A percentile compares a stretch with the other conserved stretches of the same genome.
phyloP scores from a whole-genome alignment of 192 early-diverging fungal genomes.

The Coemansia sp. region DNA sequence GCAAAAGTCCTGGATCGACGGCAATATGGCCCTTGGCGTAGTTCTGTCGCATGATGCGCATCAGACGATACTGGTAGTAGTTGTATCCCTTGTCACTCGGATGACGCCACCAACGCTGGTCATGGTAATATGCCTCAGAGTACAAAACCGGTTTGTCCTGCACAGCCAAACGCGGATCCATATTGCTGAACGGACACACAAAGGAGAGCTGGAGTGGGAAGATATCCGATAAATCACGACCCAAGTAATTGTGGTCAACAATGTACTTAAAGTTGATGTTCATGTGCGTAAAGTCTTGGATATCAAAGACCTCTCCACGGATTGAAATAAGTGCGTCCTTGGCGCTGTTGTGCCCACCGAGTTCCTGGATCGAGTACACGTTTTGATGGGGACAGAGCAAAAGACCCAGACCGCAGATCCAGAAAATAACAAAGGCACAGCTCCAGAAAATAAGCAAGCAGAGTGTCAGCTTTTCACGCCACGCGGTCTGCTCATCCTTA shows the following conservation, averaged over 20 bases:
- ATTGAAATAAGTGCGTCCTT: conserved; percentile 61
- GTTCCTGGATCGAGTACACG: conserved; percentile 63
- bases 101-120: conserved; percentile 59
- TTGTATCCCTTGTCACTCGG: conserved; percentile 54
- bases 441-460: conserved; percentile 75
- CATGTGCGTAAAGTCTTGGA: conserved; percentile 58
- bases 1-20: conserved; percentile 48
- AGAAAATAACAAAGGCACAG: conserved; percentile 75
- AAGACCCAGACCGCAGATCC: conserved; percentile 69
- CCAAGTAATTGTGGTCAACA: conserved; percentile 57
- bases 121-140: conserved; percentile 60
- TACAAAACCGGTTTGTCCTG: conserved; percentile 52
- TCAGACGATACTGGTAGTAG: conserved; percentile 64
- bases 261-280: conserved; percentile 51
- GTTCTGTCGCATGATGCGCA: conserved; percentile 57
- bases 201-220: conserved; percentile 65
- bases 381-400: conserved; percentile 69
- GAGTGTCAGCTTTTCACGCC: conserved; percentile 94
- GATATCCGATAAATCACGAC: conserved; percentile 59
- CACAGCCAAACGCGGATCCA: conserved; percentile 50
- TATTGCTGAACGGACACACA: conserved; percentile 54
- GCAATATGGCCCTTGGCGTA: conserved; percentile 66
- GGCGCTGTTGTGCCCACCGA: conserved; percentile 54
- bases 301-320: conserved; percentile 77
- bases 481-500: conserved; percentile 79